Conservation (phyloP, 805 yeast species). For the Cyberlindnera mrakii region DNA sequence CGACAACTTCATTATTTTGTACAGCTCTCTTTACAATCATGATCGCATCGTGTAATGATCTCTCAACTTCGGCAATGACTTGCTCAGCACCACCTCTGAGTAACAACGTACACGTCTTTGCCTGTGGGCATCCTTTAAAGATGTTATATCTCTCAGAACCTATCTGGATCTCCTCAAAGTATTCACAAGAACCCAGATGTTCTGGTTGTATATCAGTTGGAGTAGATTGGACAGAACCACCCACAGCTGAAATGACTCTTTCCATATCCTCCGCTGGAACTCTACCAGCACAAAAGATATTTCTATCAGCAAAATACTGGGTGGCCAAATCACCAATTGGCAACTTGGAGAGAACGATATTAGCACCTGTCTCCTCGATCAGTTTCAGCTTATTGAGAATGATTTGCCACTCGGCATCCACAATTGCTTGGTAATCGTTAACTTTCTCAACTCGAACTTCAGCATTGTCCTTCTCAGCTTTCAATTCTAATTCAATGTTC, state of each 20-base stretch:
- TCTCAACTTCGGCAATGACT: conserved; percentile 94
- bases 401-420: conserved; percentile 98
- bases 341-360: conserved; percentile 85
- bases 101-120: conserved; percentile 88
- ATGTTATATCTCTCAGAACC: conserved; percentile 94
- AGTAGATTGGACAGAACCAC: conserved; percentile 82
- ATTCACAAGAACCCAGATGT: conserved; percentile 79
- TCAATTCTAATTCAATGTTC: conserved; percentile 91
- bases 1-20: conserved; percentile 80
- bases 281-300: conserved; percentile 96
- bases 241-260: conserved; percentile 89
- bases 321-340: conserved; percentile 99
- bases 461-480: conserved; percentile 98
- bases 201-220: conserved; percentile 60
- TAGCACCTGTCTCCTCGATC: conserved; percentile 80
- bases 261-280: conserved; percentile 86
- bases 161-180: conserved; percentile 89
- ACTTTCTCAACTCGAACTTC: conserved; percentile 96
- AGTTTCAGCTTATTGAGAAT: conserved; percentile 81
- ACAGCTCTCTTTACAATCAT: conserved; percentile 97
- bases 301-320: conserved; percentile 93
- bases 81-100: conserved; percentile 98
- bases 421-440: conserved; percentile 88
- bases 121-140: conserved; percentile 86
- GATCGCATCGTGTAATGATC: conserved; percentile 96